Conservation (phyloP, 371 early-diverging fungal species). For the Haplosporangium sp. region DNA sequence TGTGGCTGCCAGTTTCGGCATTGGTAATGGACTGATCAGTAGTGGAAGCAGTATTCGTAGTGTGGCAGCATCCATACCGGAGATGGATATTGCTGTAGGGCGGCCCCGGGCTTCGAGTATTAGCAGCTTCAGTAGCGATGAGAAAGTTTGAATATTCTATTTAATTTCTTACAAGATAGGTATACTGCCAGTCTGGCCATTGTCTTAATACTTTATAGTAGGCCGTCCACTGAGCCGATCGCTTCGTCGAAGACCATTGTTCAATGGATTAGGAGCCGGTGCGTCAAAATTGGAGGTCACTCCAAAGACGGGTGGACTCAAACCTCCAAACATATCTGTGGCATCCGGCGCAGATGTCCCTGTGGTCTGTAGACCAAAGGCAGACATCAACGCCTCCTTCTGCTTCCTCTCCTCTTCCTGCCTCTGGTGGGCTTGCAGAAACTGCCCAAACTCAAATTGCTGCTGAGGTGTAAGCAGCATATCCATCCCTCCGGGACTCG, state of each 20-base stretch:
- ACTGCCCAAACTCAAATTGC: conserved; percentile 51
- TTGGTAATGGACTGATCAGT: conserved; percentile 23
- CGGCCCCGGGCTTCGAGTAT: conserved; percentile 39
- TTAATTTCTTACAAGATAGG: not conserved
- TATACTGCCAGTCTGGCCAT: no score
- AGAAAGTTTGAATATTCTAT: conserved; percentile 17
- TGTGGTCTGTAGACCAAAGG: conserved; percentile 8
- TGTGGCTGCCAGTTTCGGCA: conserved; percentile 8
- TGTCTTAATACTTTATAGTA: not conserved
- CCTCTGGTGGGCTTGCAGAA: conserved; percentile 22
- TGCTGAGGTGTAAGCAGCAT: conserved; percentile 48
- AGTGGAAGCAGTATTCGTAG: conserved; percentile 34
- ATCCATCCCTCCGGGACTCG: conserved; percentile 45
- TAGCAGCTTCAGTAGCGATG: conserved; percentile 25
- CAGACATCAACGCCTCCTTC: conserved; percentile 18
- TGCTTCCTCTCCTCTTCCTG: conserved; percentile 28
- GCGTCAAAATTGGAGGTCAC: conserved; percentile 5
- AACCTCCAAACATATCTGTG: not conserved
- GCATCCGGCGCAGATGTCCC: not conserved
- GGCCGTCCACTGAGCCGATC: no score
- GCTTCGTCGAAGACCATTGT: no score
- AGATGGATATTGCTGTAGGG: conserved; percentile 17
- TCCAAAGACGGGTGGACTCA: not conserved
- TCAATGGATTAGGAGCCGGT: not conserved
- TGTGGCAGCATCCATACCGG: conserved; percentile 20